Evolutionary conservation across 768 basidiomycete species (phyloP), one percentile per base, ranked within the genome.

Genomic region (Crassisporium funariophilum): DNA sequence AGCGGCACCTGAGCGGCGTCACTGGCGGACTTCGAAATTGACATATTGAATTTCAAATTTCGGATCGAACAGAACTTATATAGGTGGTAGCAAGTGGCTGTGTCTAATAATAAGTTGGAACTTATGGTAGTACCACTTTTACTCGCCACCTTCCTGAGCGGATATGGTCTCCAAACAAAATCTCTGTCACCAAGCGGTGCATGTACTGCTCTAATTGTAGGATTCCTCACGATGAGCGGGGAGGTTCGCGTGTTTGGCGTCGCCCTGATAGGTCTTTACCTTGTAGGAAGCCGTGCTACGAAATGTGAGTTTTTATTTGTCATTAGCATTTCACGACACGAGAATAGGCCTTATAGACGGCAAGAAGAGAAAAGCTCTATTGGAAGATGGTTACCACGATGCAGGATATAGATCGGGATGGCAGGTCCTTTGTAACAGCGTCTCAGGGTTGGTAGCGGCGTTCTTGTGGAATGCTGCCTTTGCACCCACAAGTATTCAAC

Each of bases 341-440:
- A 17, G 7, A 25, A 21, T 22, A 8, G 7, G 13, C 7, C n/a
- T n/a, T 20, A 47, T 40, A 84, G 88, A 86, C 50, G 86, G 91
- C 46, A 93, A 85, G 67, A 71, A 79, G 41, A 72, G 74, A 42
- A 98, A 97, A 63, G 77, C 79, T 3, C 70, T 72, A 50, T 74
- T 94, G 27, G 91, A 95, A 63, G 88, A 88, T 33, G 90, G 87
- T 0, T 82, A 88, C 57, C 78, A 86, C 39, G 81, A 80, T 42
- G 70, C 62, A 10, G 94, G 91, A 0, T 83, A 92, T 61, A 76
- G 94, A 35, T 78, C 71, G 22, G 88, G 82, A 12, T 79, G 81
- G 71, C 94, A 95, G 67, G 93, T 93, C 16, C 65, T 95, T 8
- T 85, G 82, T 70, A 95, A 93, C 62, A 88, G 88, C 25, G 71